Percentiles rank a stretch among this genome's conserved stretches.
These are phyloP conservation scores for Teunomyces panamensis DNA, from an alignment of 805 yeast genomes.

Conservation along the genomic window DNA sequence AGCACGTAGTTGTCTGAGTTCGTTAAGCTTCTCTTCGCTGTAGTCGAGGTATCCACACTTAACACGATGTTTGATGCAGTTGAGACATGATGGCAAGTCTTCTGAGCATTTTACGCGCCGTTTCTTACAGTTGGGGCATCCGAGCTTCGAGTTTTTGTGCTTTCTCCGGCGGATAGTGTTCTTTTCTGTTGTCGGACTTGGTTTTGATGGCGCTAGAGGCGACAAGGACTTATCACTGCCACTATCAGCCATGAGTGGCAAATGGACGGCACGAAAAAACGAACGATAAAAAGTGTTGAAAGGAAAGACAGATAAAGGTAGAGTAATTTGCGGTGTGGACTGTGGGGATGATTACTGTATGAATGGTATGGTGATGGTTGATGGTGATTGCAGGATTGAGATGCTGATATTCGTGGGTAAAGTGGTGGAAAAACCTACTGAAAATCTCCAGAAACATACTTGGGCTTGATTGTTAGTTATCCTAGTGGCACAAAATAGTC, in stretches of 20 bases:
- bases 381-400: too few species aligned
- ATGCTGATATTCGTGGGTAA: too few species aligned
- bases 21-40: slow-evolving; percentile 29
- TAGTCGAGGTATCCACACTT: slow-evolving; percentile 39
- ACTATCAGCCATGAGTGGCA: not conserved
- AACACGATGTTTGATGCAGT: slow-evolving; percentile 39
- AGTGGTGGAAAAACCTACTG: too few species aligned
- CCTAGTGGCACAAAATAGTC: not conserved
- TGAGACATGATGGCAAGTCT: slow-evolving; percentile 36
- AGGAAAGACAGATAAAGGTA: not conserved
- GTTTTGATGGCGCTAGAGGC: not conserved
- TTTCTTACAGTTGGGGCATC: slow-evolving; percentile 49
- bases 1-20: slow-evolving; percentile 18
- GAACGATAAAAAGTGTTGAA: not conserved
- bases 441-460: not conserved
- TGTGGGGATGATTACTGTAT: too few species aligned
- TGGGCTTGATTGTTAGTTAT: not conserved
- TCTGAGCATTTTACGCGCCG: slow-evolving; percentile 50
- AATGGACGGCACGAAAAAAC: not conserved
- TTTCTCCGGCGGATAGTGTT: slow-evolving; percentile 15
- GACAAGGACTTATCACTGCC: not conserved
- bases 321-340: too few species aligned
- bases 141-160: slow-evolving; percentile 32
- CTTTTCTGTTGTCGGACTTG: not conserved
- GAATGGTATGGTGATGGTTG: not conserved